phyloP scores from a whole-genome alignment of 2,329 filamentous ascomycete genomes.

The Exophiala alcalophila region DNA sequence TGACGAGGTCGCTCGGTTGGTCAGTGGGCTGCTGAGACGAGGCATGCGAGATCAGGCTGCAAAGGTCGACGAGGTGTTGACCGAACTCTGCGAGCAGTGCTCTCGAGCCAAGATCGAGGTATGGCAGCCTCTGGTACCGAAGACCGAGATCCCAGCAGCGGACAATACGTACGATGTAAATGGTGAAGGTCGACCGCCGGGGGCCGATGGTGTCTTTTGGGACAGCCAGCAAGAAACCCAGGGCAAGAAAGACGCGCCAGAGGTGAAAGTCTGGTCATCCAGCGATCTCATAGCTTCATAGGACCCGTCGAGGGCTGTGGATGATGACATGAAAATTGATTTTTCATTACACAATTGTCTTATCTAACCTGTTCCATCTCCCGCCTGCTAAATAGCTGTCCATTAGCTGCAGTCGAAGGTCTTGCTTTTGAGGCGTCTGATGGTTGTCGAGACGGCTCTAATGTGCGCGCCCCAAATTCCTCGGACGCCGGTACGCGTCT shows the following conservation, averaged over 20 bases:
- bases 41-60: conserved; percentile 84
- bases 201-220: conserved; percentile 39
- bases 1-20: conserved; percentile 69
- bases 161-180: conserved; percentile 21
- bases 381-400: conserved; percentile 14
- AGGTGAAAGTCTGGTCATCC: conserved; percentile 48
- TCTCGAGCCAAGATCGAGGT: conserved; percentile 66
- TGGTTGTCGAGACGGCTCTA: conserved; percentile 4
- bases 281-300: conserved; percentile 18
- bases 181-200: conserved; percentile 30
- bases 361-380: conserved; percentile 27
- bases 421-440: conserved; percentile 3
- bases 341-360: conserved; percentile 1
- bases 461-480: neutral
- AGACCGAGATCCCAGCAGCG: conserved; percentile 23
- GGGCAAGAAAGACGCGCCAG: conserved; percentile 47
- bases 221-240: conserved; percentile 40
- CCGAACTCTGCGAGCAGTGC: conserved; percentile 71
- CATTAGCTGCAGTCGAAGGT: conserved; percentile 1
- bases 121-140: conserved; percentile 50
- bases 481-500: neutral
- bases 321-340: neutral
- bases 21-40: conserved; percentile 73
- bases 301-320: neutral
- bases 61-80: conserved; percentile 70